Conservation (phyloP, 2,329 filamentous ascomycete genomes). For the Diplodia corticola region DNA sequence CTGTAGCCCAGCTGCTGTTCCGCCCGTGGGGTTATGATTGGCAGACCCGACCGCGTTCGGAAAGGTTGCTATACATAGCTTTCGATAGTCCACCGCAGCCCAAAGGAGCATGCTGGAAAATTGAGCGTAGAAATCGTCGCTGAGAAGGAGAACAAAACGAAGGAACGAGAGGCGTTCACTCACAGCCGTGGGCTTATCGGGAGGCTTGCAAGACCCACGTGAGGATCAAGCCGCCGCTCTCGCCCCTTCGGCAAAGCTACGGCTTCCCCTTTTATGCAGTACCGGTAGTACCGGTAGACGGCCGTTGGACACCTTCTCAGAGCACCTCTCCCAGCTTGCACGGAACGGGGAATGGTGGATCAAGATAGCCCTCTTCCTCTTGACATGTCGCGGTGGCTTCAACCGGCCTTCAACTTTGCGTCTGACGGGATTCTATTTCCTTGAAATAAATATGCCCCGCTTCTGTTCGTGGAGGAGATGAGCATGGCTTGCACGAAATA, state of each 20-base stretch:
- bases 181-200: neutral
- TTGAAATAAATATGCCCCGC: neutral
- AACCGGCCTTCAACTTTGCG: neutral
- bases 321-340: neutral
- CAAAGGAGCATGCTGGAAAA: neutral
- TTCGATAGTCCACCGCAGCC: neutral
- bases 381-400: neutral
- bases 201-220: neutral
- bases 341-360: neutral
- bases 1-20: neutral
- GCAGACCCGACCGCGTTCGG: neutral
- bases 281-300: too few relatives aligned
- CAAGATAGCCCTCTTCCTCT: neutral
- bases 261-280: neutral
- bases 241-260: neutral
- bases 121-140: neutral
- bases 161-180: neutral
- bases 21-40: slow-evolving; percentile 7
- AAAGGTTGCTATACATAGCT: slow-evolving; percentile 16
- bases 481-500: neutral
- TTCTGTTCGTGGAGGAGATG: neutral
- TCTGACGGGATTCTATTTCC: neutral
- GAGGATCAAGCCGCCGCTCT: neutral
- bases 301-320: neutral
- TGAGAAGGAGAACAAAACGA: neutral